These are phyloP conservation scores for Dendrobium catenatum DNA, from an alignment of 106 monocot species.

Conservation along the genomic window DNA sequence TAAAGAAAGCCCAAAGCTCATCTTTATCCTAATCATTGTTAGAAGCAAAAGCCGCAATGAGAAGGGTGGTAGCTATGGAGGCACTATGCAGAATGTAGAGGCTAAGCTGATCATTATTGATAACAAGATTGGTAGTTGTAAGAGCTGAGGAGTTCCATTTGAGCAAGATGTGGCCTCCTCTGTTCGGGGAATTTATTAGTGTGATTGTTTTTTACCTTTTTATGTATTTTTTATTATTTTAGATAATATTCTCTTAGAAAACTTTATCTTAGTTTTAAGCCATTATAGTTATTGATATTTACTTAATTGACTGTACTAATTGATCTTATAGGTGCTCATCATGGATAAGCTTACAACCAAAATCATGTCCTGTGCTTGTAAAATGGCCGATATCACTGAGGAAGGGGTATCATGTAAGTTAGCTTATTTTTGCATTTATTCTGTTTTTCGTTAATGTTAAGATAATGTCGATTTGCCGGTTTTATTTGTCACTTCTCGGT, in stretches of 20 bases:
- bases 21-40: too few species aligned
- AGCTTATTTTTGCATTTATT: background rate
- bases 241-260: background rate
- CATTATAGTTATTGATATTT: background rate
- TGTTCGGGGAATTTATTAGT: too few species aligned
- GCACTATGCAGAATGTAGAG: too few species aligned
- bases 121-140: too few species aligned
- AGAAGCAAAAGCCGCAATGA: too few species aligned
- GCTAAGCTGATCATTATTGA: too few species aligned
- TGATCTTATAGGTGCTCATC: slow-evolving; percentile 15
- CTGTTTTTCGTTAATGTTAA: background rate
- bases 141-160: too few species aligned
- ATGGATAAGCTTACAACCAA: slow-evolving; percentile 20
- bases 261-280: background rate
- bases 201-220: background rate
- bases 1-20: too few species aligned
- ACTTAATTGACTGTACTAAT: background rate
- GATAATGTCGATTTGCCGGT: background rate
- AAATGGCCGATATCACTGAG: slow-evolving; percentile 19
- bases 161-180: too few species aligned
- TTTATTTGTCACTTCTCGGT: background rate
- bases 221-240: background rate
- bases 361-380: slow-evolving; percentile 19
- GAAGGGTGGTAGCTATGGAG: too few species aligned
- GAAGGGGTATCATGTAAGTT: slow-evolving; percentile 25